Evolutionary conservation across 768 basidiomycete species (phyloP).

Genomic region (Phanerochaete carnosa): DNA sequence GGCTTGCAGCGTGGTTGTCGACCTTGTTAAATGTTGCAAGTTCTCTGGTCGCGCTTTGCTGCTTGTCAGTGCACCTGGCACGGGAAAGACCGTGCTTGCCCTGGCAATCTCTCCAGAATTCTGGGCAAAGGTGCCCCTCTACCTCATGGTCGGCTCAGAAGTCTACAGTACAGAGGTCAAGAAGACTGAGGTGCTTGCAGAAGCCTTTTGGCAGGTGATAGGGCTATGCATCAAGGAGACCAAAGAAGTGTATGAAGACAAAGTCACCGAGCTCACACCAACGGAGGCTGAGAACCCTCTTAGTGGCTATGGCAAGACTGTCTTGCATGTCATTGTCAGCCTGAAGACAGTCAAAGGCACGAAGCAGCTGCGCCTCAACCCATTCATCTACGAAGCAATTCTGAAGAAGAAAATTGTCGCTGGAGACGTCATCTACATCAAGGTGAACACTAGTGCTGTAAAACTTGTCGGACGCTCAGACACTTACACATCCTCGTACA

Average conservation of each 20-base stretch:
- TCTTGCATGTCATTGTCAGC: slow-evolving; percentile 95
- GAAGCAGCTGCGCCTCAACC: slow-evolving; percentile 92
- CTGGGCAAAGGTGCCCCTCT: slow-evolving; percentile 93
- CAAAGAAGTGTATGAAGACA: slow-evolving; percentile 97
- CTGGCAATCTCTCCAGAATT: slow-evolving; percentile 95
- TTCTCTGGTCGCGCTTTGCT: slow-evolving; percentile 92
- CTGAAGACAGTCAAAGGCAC: slow-evolving; percentile 87
- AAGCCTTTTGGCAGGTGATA: slow-evolving; percentile 95
- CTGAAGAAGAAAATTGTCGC: slow-evolving; percentile 96
- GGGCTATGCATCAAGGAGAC: slow-evolving; percentile 98
- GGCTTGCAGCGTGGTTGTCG: slow-evolving; percentile 90
- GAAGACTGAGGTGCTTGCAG: slow-evolving; percentile 98
- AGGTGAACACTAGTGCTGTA: slow-evolving; percentile 90
- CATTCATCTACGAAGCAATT: slow-evolving; percentile 94
- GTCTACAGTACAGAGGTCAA: slow-evolving; percentile 97
- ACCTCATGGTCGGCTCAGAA: slow-evolving; percentile 97
- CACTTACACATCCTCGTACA: slow-evolving; percentile 95
- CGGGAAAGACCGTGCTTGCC: slow-evolving; percentile 96
- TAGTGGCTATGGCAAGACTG: slow-evolving; percentile 96
- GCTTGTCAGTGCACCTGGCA: slow-evolving; percentile 93
- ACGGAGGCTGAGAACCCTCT: slow-evolving; percentile 96
- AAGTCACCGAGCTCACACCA: slow-evolving; percentile 95
- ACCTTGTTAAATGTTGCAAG: slow-evolving; percentile 86
- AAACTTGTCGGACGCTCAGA: slow-evolving; percentile 98
- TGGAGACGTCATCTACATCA: slow-evolving; percentile 96